Percentiles rank a stretch among this genome's conserved stretches.
phyloP scores from a whole-genome alignment of 2,329 filamentous ascomycete genomes.

The Colletotrichum tanaceti region DNA sequence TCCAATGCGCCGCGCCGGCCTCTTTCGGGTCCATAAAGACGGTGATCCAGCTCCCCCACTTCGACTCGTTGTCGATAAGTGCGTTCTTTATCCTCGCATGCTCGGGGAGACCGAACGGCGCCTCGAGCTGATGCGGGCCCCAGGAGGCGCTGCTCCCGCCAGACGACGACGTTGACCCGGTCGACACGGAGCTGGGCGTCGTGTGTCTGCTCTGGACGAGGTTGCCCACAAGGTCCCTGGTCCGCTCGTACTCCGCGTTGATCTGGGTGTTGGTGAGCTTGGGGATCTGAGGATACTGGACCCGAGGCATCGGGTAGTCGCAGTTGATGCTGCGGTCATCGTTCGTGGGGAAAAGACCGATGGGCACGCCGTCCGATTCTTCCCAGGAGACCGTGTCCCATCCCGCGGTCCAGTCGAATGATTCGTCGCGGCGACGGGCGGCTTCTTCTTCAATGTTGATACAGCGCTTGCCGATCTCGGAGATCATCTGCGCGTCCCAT shows the following conservation, averaged over 20 bases:
- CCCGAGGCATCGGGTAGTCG: conserved; percentile 2
- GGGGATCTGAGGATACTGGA: conserved; percentile 21
- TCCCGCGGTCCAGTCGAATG: neutral
- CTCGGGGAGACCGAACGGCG: conserved; percentile 48
- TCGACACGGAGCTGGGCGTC: conserved; percentile 16
- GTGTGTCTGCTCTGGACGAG: conserved; percentile 8
- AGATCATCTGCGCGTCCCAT: conserved; percentile 51
- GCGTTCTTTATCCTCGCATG: conserved; percentile 47
- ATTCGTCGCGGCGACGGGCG: neutral
- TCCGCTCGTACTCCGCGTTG: conserved; percentile 14
- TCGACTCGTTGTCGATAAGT: conserved; percentile 45
- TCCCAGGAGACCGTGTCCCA: conserved; percentile 21
- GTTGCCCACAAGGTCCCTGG: neutral
- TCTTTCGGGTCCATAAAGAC: conserved; percentile 46
- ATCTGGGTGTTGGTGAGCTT: conserved; percentile 3
- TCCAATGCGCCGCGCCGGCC: conserved; percentile 45
- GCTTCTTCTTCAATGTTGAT: conserved; percentile 52
- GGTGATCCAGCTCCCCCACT: conserved; percentile 46
- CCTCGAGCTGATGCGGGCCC: conserved; percentile 36
- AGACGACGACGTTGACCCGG: conserved; percentile 12
- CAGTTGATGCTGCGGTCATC: neutral
- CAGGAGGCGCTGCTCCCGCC: conserved; percentile 18
- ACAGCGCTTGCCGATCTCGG: conserved; percentile 49
- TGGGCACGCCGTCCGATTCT: conserved; percentile 14
- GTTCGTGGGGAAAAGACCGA: neutral